Conservation (phyloP, 2,329 filamentous ascomycete genomes). For the Penicillium aurantiogriseum region DNA sequence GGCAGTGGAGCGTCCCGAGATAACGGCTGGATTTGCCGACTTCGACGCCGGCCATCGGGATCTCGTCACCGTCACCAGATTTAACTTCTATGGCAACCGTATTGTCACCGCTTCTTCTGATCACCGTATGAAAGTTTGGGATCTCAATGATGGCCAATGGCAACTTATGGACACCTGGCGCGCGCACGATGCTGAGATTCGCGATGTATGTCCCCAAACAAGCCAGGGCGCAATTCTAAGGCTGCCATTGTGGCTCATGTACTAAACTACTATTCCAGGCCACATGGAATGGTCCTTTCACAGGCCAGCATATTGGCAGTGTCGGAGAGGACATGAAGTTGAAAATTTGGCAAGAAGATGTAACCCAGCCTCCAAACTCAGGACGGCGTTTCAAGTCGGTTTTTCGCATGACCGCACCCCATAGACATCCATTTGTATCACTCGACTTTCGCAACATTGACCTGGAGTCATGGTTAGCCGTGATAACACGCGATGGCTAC, state of each 20-base stretch:
- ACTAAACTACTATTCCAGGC: slow-evolving; percentile 54
- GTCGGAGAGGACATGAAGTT: slow-evolving; percentile 87
- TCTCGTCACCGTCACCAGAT: slow-evolving; percentile 78
- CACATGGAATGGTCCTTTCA: slow-evolving; percentile 88
- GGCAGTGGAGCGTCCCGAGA: slow-evolving; percentile 28
- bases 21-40: slow-evolving; percentile 41
- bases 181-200: slow-evolving; percentile 84
- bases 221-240: slow-evolving; percentile 10
- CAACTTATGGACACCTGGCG: slow-evolving; percentile 81
- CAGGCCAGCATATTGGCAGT: slow-evolving; percentile 83
- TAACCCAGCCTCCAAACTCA: slow-evolving; percentile 68
- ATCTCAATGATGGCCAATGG: slow-evolving; percentile 73
- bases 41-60: slow-evolving; percentile 53
- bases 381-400: slow-evolving; percentile 78
- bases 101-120: slow-evolving; percentile 90
- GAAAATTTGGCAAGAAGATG: slow-evolving; percentile 90
- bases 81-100: slow-evolving; percentile 89
- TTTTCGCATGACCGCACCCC: slow-evolving; percentile 62
- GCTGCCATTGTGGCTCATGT: slow-evolving; percentile 14
- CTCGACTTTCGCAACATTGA: slow-evolving; percentile 85
- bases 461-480: slow-evolving; percentile 77
- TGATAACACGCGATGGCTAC: slow-evolving; percentile 78
- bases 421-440: slow-evolving; percentile 68
- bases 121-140: slow-evolving; percentile 89
- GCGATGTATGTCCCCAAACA: slow-evolving; percentile 63